These are phyloP conservation scores for Strobilomyces dryophilus DNA, from an alignment of 768 basidiomycete genomes.

Conservation along the genomic window DNA sequence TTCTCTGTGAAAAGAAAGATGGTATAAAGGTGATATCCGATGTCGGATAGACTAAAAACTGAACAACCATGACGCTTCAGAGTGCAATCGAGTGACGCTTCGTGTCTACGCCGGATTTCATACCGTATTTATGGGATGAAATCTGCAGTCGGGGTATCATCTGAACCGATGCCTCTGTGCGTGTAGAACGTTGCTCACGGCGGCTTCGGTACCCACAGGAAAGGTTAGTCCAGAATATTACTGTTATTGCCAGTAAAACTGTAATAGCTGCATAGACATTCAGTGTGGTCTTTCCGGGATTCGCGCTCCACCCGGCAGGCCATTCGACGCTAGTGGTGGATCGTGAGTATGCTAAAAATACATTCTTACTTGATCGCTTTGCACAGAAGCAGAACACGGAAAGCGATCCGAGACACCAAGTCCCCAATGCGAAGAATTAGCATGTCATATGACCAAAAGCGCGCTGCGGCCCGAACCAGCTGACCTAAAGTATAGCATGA, in stretches of 20 bases:
- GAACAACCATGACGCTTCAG: conserved; percentile 17
- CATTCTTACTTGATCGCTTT: no score
- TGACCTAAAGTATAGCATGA: no score
- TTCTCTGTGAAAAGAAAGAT: conserved; percentile 42
- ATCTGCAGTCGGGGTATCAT: background rate
- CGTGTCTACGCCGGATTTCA: background rate
- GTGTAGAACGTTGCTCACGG: background rate
- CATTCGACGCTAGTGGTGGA: background rate
- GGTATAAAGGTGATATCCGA: conserved; percentile 25
- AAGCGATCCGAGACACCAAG: no score
- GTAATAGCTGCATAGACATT: background rate
- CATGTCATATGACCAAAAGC: no score
- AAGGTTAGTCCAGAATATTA: background rate
- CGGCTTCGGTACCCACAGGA: background rate
- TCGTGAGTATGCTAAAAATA: background rate
- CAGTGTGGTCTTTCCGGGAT: background rate
- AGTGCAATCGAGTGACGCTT: background rate
- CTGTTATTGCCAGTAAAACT: background rate
- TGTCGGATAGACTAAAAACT: conserved; percentile 8
- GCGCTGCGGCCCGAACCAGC: no score
- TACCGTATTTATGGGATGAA: background rate
- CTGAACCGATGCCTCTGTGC: background rate
- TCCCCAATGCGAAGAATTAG: no score
- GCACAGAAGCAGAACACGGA: no score
- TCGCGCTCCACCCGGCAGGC: no score